Conservation (phyloP, 805 yeast species). For the Brettanomyces anomalus region DNA sequence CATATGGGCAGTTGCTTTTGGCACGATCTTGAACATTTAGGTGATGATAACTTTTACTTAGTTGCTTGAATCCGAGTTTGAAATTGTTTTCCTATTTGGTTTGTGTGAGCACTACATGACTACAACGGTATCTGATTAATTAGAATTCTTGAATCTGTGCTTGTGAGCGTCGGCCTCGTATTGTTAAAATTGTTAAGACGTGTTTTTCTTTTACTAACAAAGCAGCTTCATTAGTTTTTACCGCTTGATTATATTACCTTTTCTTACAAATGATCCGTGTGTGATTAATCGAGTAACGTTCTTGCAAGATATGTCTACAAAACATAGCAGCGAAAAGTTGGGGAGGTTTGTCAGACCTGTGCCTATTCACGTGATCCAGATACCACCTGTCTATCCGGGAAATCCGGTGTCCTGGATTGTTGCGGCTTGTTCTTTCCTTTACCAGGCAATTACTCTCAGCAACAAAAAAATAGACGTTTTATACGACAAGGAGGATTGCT, state of each 20-base stretch:
- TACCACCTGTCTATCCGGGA: conserved; percentile 34
- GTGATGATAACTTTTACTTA: conserved; percentile 10
- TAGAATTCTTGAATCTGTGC: neutral
- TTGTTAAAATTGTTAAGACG: too few relatives aligned
- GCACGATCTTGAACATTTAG: too few relatives aligned
- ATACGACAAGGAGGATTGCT: conserved; percentile 6
- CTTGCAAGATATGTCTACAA: neutral
- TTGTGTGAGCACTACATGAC: conserved; percentile 19
- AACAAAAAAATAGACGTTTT: conserved; percentile 3
- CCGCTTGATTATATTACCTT: too few relatives aligned
- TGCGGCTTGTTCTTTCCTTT: conserved; percentile 21
- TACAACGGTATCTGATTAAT: conserved; percentile 30
- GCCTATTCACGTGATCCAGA: conserved; percentile 28
- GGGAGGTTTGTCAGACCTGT: conserved; percentile 23
- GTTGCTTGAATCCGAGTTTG: conserved; percentile 13
- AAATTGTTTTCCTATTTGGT: conserved; percentile 15
- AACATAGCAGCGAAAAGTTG: conserved; percentile 2
- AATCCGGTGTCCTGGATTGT: conserved; percentile 40
- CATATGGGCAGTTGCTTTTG: too few relatives aligned
- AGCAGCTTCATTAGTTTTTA: neutral
- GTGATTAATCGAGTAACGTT: neutral
- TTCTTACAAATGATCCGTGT: too few relatives aligned
- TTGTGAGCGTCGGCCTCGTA: too few relatives aligned
- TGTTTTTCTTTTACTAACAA: neutral
- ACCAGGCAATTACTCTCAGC: conserved; percentile 4